Evolutionary conservation across 106 monocot species (phyloP).

Genomic region (Narthecium ossifragum): DNA sequence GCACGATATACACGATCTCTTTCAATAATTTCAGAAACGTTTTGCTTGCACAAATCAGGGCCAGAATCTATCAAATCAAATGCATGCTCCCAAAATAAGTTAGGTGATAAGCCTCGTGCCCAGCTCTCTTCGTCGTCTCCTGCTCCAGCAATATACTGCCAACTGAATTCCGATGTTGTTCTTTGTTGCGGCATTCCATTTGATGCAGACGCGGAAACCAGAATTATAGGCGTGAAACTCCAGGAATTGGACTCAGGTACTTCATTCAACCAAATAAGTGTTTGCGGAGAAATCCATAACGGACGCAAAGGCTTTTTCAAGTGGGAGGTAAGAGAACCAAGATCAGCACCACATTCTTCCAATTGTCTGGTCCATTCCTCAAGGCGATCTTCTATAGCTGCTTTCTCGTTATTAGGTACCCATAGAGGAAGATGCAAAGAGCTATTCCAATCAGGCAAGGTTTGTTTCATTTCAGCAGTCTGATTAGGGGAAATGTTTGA

Average conservation of each 20-base stretch:
- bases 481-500: slow-evolving; percentile 2
- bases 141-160: slow-evolving; percentile 94
- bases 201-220: slow-evolving; percentile 75
- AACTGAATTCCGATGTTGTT: slow-evolving; percentile 68
- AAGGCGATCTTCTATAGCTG: slow-evolving; percentile 50
- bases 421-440: slow-evolving; percentile 88
- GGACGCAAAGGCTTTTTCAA: slow-evolving; percentile 81
- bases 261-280: slow-evolving; percentile 91
- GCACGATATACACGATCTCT: slow-evolving; percentile 66
- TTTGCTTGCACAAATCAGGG: slow-evolving; percentile 66
- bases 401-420: slow-evolving; percentile 64
- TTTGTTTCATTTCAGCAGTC: not conserved
- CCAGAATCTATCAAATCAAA: slow-evolving; percentile 68
- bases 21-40: slow-evolving; percentile 78
- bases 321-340: slow-evolving; percentile 38
- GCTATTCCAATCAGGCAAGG: slow-evolving; percentile 47
- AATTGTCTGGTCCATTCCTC: slow-evolving; percentile 62
- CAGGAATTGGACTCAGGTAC: slow-evolving; percentile 71
- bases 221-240: slow-evolving; percentile 83
- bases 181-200: slow-evolving; percentile 39
- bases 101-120: slow-evolving; percentile 75
- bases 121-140: slow-evolving; percentile 99
- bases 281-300: slow-evolving; percentile 89
- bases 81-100: slow-evolving; percentile 77
- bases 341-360: slow-evolving; percentile 78